Conservation (phyloP, 2,329 filamentous ascomycete genomes). For the Graphilbum sp. region DNA sequence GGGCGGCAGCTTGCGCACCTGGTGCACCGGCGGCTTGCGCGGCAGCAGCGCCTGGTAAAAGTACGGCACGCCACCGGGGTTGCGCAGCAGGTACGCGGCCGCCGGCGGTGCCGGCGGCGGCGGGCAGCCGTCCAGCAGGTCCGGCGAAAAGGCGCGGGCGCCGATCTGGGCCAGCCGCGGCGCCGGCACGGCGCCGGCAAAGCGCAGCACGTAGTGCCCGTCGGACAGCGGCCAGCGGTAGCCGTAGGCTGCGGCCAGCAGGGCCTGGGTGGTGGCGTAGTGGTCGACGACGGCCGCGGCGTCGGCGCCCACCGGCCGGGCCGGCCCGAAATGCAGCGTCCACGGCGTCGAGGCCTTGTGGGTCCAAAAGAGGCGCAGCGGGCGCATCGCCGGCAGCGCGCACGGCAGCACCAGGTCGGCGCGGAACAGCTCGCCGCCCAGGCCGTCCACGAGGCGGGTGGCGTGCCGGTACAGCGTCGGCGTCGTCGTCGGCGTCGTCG, state of each 20-base stretch:
- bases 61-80: constrained; percentile 19
- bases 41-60: constrained; percentile 24
- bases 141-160: constrained; percentile 1
- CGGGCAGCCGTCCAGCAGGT: constrained; percentile 7
- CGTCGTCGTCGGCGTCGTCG: too few species aligned
- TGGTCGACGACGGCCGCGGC: constrained; percentile 19
- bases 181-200: constrained; percentile 15
- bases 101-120: constrained; percentile 1
- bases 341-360: constrained; percentile 15
- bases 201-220: constrained; percentile 25
- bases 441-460: constrained; percentile 19
- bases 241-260: constrained; percentile 30
- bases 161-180: constrained; percentile 17
- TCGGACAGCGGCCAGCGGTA: constrained; percentile 27
- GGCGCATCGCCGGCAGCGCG: constrained; percentile 19
- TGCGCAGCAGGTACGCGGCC: constrained; percentile 22
- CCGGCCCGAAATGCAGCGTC: constrained; percentile 16
- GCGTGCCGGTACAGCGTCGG: constrained; percentile 16
- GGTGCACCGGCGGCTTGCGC: constrained; percentile 24
- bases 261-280: constrained; percentile 25
- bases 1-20: constrained; percentile 21
- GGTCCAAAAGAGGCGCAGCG: constrained; percentile 25
- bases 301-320: not conserved
- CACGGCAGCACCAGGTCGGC: constrained; percentile 29
- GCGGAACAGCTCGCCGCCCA: constrained; percentile 15